These are phyloP conservation scores for Blastomyces gilchristii DNA, from an alignment of 2,329 filamentous ascomycete genomes.

Conservation along the genomic window DNA sequence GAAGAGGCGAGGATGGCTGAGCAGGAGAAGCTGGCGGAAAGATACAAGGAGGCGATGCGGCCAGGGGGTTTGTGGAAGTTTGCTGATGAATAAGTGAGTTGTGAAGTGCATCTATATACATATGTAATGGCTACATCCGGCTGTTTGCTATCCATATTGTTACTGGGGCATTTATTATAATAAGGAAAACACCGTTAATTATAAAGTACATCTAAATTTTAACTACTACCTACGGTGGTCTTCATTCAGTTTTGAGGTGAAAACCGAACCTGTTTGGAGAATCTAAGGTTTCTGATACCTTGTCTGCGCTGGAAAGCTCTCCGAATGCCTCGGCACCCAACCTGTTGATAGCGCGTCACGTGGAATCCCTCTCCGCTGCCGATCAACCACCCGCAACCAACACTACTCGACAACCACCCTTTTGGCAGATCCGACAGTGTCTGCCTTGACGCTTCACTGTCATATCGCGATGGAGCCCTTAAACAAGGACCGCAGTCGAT, in stretches of 20 bases:
- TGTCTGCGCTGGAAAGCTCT: background rate
- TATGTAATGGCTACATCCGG: background rate
- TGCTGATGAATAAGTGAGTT: constrained; percentile 56
- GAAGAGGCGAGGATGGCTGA: constrained; percentile 55
- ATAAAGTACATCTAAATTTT: constrained; percentile 4
- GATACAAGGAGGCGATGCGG: constrained; percentile 72
- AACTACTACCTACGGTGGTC: background rate
- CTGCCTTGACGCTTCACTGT: background rate
- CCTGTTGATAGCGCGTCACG: background rate
- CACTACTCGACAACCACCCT: background rate
- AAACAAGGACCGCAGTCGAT: constrained; percentile 20
- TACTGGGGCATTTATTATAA: background rate
- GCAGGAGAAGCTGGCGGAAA: constrained; percentile 55
- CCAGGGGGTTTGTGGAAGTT: constrained; percentile 69
- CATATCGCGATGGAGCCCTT: constrained; percentile 25
- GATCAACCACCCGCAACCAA: background rate
- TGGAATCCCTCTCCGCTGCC: background rate
- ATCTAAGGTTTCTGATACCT: too few relatives aligned
- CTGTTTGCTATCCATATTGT: background rate
- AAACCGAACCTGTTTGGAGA: too few relatives aligned
- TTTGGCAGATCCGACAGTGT: background rate
- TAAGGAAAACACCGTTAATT: background rate
- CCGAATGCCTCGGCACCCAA: background rate
- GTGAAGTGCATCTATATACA: background rate
- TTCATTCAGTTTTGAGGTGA: background rate